Evolutionary conservation across 2,329 filamentous ascomycete species (phyloP).

Genomic region (Byssothecium circinans): DNA sequence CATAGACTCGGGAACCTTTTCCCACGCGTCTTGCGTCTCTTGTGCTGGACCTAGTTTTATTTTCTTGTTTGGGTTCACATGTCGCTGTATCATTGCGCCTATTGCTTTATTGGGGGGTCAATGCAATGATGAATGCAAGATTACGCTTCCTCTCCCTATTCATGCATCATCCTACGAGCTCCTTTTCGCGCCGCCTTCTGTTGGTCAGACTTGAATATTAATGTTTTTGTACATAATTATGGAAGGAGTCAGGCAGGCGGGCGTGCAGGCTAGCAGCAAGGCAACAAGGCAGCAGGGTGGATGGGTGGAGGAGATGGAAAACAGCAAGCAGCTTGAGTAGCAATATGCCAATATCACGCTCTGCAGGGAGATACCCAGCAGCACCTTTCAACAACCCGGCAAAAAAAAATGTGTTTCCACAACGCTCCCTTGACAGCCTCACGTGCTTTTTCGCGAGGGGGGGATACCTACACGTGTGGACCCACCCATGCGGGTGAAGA

Average conservation of each 20-base stretch:
- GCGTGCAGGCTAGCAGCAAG: conserved; percentile 3
- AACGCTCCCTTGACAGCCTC: not conserved
- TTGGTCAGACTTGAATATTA: not conserved
- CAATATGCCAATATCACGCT: not conserved
- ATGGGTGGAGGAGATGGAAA: no score
- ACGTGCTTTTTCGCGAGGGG: conserved; percentile 5
- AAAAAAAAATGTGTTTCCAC: not conserved
- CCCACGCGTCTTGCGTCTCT: not conserved
- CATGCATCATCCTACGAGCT: not conserved
- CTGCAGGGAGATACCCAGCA: not conserved
- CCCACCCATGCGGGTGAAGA: no score
- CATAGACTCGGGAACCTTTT: conserved; percentile 8
- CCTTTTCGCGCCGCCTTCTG: not conserved
- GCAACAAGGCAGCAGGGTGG: conserved; percentile 9
- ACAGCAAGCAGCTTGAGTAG: no score
- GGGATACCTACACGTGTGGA: no score
- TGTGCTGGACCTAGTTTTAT: not conserved
- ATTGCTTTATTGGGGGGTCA: not conserved
- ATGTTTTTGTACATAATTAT: conserved; percentile 17
- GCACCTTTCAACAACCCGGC: no score
- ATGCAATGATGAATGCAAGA: not conserved
- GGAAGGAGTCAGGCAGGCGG: conserved; percentile 9
- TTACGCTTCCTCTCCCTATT: not conserved
- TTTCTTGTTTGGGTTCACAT: not conserved
- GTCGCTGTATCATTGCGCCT: not conserved